These are phyloP conservation scores for Penicillium canescens DNA, from an alignment of 495 filamentous ascomycete genomes.

Conservation along the genomic window DNA sequence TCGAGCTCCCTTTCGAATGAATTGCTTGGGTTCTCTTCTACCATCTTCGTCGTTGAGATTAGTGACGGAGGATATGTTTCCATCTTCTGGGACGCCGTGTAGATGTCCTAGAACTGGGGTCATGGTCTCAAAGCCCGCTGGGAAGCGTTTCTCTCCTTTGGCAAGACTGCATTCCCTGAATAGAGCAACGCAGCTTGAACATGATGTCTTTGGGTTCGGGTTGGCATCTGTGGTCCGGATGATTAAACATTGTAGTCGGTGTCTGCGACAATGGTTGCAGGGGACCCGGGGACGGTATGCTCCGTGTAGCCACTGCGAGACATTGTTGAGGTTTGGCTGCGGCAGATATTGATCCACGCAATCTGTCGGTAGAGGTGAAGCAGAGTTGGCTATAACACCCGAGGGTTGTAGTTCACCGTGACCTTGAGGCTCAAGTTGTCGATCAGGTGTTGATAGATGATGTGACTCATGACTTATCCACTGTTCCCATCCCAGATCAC, in stretches of 20 bases:
- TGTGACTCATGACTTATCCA: constrained; percentile 8
- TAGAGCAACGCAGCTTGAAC: constrained; percentile 76
- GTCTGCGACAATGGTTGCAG: constrained; percentile 43
- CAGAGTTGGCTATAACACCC: background rate
- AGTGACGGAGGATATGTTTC: constrained; percentile 3
- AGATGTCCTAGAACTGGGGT: constrained; percentile 44
- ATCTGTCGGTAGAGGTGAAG: background rate
- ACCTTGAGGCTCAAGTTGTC: background rate
- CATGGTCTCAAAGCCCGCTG: constrained; percentile 46
- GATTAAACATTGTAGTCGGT: constrained; percentile 47
- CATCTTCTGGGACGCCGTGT: constrained; percentile 40
- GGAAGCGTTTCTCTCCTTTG: constrained; percentile 42
- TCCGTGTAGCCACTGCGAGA: constrained; percentile 45
- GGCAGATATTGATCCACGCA: background rate
- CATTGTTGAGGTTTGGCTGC: constrained; percentile 20
- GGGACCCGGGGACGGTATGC: constrained; percentile 39
- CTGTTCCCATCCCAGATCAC: constrained; percentile 11
- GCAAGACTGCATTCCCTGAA: constrained; percentile 71
- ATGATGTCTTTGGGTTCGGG: constrained; percentile 60
- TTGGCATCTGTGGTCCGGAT: constrained; percentile 45
- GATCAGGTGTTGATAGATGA: background rate
- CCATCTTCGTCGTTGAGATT: background rate
- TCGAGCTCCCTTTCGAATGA: constrained; percentile 60
- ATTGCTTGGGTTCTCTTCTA: constrained; percentile 48
- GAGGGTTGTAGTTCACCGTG: background rate